Evolutionary conservation across 805 yeast species (phyloP).

Genomic region (Ogataea nonfermentans): DNA sequence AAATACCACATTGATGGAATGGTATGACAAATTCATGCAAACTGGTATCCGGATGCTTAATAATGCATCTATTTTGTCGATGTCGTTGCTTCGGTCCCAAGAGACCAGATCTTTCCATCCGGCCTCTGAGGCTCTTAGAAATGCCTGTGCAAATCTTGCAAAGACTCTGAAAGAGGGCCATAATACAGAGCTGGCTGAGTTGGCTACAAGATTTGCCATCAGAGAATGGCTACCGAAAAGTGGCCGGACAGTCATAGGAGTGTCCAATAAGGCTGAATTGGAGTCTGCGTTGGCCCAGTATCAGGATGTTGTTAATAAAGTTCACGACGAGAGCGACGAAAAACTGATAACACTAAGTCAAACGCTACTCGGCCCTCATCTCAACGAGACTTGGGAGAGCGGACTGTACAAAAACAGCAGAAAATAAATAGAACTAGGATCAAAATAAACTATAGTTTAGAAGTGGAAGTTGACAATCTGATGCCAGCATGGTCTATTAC

Average conservation of each 20-base stretch:
- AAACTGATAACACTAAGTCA: slow-evolving; percentile 43
- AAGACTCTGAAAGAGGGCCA: slow-evolving; percentile 35
- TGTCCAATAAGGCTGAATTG: slow-evolving; percentile 63
- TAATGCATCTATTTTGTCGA: slow-evolving; percentile 83
- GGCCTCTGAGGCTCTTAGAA: slow-evolving; percentile 56
- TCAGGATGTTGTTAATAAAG: slow-evolving; percentile 42
- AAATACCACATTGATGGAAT: slow-evolving; percentile 52
- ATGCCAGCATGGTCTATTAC: slow-evolving; percentile 90
- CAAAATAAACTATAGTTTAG: slow-evolving; percentile 25
- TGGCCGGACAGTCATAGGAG: slow-evolving; percentile 77
- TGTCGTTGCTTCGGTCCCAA: slow-evolving; percentile 76
- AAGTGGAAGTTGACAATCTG: slow-evolving; percentile 40
- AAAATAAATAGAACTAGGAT: slow-evolving; percentile 7
- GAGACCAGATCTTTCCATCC: slow-evolving; percentile 80
- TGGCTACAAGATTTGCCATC: slow-evolving; percentile 76
- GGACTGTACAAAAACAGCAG: slow-evolving; percentile 19
- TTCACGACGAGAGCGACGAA: slow-evolving; percentile 42
- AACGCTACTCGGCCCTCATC: slow-evolving; percentile 46
- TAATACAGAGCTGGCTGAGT: slow-evolving; percentile 69
- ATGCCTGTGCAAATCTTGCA: slow-evolving; percentile 48
- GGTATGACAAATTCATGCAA: slow-evolving; percentile 45
- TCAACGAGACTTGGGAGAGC: slow-evolving; percentile 64
- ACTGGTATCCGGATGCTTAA: slow-evolving; percentile 58
- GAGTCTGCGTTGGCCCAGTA: slow-evolving; percentile 58
- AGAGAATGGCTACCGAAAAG: slow-evolving; percentile 48